Evolutionary conservation across 73 alveolate species (phyloP).

Genomic region (Paramecium biaurelia): DNA sequence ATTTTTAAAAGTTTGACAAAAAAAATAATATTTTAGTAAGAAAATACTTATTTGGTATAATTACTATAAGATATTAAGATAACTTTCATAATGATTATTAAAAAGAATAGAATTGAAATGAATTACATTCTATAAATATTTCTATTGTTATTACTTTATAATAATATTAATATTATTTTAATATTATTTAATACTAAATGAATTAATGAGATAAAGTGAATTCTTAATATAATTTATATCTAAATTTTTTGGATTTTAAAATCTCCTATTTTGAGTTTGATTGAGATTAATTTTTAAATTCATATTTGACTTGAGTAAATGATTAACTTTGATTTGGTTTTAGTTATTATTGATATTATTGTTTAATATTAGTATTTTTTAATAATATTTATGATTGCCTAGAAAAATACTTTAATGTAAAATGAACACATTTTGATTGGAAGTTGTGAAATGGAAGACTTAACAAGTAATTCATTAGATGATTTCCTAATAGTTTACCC

Average conservation of each 20-base stretch:
- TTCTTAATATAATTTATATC: background rate
- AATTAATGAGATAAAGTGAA: background rate
- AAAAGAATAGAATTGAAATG: background rate
- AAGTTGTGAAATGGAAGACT: conserved; percentile 53
- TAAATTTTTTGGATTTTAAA: background rate
- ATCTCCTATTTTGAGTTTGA: background rate
- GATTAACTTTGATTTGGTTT: background rate
- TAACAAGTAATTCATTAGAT: background rate
- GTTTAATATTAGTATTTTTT: background rate
- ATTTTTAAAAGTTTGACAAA: background rate
- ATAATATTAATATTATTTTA: background rate
- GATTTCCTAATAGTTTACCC: background rate
- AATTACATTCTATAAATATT: background rate
- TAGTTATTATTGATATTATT: background rate
- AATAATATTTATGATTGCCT: background rate
- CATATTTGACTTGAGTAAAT: background rate
- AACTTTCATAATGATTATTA: too few species aligned
- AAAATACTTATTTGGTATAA: background rate
- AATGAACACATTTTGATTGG: background rate
- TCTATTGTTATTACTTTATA: background rate
- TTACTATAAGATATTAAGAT: background rate
- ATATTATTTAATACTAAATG: background rate
- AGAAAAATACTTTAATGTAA: background rate
- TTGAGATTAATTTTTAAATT: background rate
- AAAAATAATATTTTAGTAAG: background rate